Evolutionary conservation across 208 protist genomes (phyloP), one percentile per base, ranked within the genome.

Genomic region (Wallacemonas sp.): DNA sequence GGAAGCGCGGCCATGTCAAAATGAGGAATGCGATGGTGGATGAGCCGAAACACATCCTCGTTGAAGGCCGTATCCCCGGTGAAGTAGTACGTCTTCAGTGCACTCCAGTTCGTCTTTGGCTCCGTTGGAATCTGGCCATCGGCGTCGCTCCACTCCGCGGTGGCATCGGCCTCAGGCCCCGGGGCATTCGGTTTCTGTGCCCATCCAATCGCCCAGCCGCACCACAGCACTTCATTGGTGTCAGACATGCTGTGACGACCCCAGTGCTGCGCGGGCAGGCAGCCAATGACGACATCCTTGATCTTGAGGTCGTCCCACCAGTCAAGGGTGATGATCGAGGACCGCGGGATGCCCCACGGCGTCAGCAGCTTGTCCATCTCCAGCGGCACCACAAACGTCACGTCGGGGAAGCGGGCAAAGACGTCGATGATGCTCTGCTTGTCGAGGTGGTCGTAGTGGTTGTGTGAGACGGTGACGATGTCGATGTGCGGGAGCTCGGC

Each of bases 361-460:
- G 34, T 14, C 36, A 93, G 65, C 27, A 79, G 76, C 48, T 30
- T 26, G 17, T 87, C 76, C 46, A 92, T 74, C 21, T 72, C 70
- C 16, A 84, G 69, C 19, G 92, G 92, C 34, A 92, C 76, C 2
- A 86, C 79, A 39, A 86, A 91, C 1, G 36, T 47, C 36, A 65
- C 66, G 19, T 77, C 61, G 14, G 78, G 81, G 65, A 78, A 81
- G 24, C 66, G 72, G 26, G 71, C 38, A 21, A 60, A 55, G 4
- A 97, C 19, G 16, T 66, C 43, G 21, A 44, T 44, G 1, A 93
- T 32, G 14, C 72, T 74, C 0, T 55, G 5, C 70, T 74, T 44
- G 65, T 94, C 81, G 30, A 97, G 74, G 73, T 97, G 90, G 61
- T 97, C 92, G 70, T 92, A 96, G 74, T 97, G 92, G 66, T 94